phyloP scores from a whole-genome alignment of 768 basidiomycete genomes.

The Mycena metata region DNA sequence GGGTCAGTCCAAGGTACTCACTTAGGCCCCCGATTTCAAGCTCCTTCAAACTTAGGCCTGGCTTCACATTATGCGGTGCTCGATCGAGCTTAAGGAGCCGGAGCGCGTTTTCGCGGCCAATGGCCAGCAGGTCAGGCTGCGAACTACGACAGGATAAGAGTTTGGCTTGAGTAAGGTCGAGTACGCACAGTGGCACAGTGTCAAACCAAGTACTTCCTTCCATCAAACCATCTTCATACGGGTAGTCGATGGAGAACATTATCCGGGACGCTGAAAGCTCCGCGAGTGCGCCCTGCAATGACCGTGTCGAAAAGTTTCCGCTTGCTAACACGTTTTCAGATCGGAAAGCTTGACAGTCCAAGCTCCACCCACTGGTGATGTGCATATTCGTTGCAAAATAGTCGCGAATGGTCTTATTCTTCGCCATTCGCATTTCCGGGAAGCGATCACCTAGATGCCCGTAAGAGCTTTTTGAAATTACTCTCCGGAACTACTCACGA shows the following conservation, averaged over 20 bases:
- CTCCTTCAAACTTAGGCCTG: slow-evolving; percentile 25
- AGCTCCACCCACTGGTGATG: slow-evolving; percentile 39
- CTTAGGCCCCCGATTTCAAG: slow-evolving; percentile 34
- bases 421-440: slow-evolving; percentile 38
- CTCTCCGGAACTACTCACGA: slow-evolving; percentile 4
- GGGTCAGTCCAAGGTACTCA: slow-evolving; percentile 1
- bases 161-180: background rate
- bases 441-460: slow-evolving; percentile 33
- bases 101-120: slow-evolving; percentile 38
- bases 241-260: slow-evolving; percentile 40
- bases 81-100: slow-evolving; percentile 36
- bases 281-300: slow-evolving; percentile 34
- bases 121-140: slow-evolving; percentile 35
- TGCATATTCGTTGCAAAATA: slow-evolving; percentile 40
- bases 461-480: background rate
- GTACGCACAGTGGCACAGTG: slow-evolving; percentile 28
- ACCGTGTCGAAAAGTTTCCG: slow-evolving; percentile 36
- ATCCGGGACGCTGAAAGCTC: slow-evolving; percentile 33
- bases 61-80: slow-evolving; percentile 33
- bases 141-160: slow-evolving; percentile 27
- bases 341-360: background rate
- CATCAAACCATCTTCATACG: slow-evolving; percentile 39
- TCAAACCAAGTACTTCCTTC: slow-evolving; percentile 40
- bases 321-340: slow-evolving; percentile 27
- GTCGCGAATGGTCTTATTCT: slow-evolving; percentile 37